Percentiles rank a stretch among this genome's conserved stretches.
Evolutionary conservation across 345 rosid genomes (phyloP).

Genomic region (Salix dunnii): DNA sequence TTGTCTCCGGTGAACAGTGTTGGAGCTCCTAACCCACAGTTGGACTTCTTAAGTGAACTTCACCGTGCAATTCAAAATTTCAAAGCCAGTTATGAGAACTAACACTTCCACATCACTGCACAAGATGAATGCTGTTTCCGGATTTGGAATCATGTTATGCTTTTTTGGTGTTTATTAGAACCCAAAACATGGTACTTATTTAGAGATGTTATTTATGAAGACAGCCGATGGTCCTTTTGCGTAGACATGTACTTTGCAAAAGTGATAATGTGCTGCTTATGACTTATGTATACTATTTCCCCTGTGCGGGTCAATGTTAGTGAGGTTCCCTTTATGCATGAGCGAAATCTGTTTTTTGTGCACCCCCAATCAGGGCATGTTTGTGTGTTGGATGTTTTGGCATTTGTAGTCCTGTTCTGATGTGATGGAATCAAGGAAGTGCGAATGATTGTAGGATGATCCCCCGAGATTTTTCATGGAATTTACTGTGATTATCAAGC

Average conservation of each 20-base stretch:
- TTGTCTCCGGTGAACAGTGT: slow-evolving; percentile 28
- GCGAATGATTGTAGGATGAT: neutral
- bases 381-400: too few species aligned
- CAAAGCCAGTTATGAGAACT: slow-evolving; percentile 28
- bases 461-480: neutral
- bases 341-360: too few species aligned
- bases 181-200: neutral
- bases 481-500: neutral
- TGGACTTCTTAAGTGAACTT: slow-evolving; percentile 60
- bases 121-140: neutral
- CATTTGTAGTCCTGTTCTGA: too few species aligned
- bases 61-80: slow-evolving; percentile 39
- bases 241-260: neutral
- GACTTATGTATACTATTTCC: neutral
- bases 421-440: neutral
- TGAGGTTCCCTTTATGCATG: neutral
- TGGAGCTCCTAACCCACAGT: slow-evolving; percentile 40
- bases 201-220: neutral
- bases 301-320: neutral
- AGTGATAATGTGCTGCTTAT: neutral
- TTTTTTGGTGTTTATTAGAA: neutral
- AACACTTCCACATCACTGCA: neutral
- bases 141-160: neutral
- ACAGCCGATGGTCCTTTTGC: neutral
- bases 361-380: neutral